Evolutionary conservation across 768 basidiomycete species (phyloP), one percentile per base, ranked within the genome.

Genomic region (Leccinellum albellum): DNA sequence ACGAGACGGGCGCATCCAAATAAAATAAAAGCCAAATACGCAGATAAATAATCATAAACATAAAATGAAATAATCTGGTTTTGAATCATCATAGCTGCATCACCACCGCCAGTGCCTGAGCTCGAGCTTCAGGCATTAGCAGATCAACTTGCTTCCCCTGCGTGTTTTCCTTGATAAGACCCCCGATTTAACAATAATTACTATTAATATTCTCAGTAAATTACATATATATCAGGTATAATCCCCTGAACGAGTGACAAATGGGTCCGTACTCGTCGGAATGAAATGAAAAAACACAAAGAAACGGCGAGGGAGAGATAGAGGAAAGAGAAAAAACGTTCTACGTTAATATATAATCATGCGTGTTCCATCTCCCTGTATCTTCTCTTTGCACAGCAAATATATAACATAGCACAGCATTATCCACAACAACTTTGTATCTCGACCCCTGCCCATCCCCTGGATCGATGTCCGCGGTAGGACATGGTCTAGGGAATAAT

Each of bases 161-260:
- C 40, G 12, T 21, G 40, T 42, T 42, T 20, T 42, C 35, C 37
- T 20, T 10, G n/a, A 42, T 42, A 10, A 42, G 10, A n/a, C 9
- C 8, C 14, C 17, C 17, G 37, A 2, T 42, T 21, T 20, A 42
- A 13, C 20, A 13, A 42, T 42, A 21, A 42, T 42, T 20, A 42
- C 6, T 6, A 42, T 42, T 42, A 42, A 42, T 42, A 21, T 42
- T 21, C 20, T 42, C 20, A 6, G 20, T 66, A 60, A 56, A 60
- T 69, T 71, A 71, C 67, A 69, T 60, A 69, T 66, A 59, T 64
- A 70, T 61, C 62, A 61, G 60, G 31, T 32, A 68, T 66, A 58
- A 55, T 54, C 60, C 46, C 58, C 49, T 56, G 54, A 15, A 17
- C n/a, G 51, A 47, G 57, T 65, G 63, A 69, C 60, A 63, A 59